phyloP scores from a whole-genome alignment of 441 rosid genomes.

The Euphorbia celastroides region DNA sequence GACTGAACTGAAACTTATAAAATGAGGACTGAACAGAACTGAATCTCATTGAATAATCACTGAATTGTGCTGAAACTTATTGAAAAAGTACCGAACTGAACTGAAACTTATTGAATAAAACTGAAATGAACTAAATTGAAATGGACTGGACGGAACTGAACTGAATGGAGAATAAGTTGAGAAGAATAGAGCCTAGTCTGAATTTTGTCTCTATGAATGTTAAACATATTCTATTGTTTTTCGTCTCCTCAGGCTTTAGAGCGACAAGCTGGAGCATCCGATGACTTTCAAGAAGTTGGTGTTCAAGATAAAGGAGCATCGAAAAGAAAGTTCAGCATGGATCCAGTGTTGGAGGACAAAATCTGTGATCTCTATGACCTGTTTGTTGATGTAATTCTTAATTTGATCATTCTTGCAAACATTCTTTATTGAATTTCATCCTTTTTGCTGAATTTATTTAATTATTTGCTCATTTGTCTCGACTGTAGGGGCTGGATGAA shows the following conservation, averaged over 20 bases:
- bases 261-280: slow-evolving; percentile 55
- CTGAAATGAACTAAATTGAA: too few relatives aligned
- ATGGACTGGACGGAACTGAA: too few relatives aligned
- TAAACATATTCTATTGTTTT: too few relatives aligned
- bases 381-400: slow-evolving; percentile 72
- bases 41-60: too few relatives aligned
- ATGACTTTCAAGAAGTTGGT: slow-evolving; percentile 61
- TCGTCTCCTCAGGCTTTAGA: slow-evolving; percentile 42
- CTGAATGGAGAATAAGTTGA: too few relatives aligned
- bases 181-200: too few relatives aligned
- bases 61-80: too few relatives aligned
- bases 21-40: too few relatives aligned
- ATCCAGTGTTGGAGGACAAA: slow-evolving; percentile 76
- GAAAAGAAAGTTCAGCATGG: slow-evolving; percentile 64
- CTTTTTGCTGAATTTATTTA: slow-evolving; percentile 4
- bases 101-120: too few relatives aligned
- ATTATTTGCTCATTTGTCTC: slow-evolving; percentile 21
- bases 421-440: not conserved
- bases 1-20: too few relatives aligned
- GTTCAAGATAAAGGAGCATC: slow-evolving; percentile 39
- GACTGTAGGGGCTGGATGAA: slow-evolving; percentile 81
- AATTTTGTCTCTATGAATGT: too few relatives aligned
- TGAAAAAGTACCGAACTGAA: too few relatives aligned
- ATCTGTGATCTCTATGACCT: slow-evolving; percentile 94
- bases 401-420: slow-evolving; percentile 14